Evolutionary conservation across 2,329 filamentous ascomycete genomes (phyloP), one percentile per base, ranked within the genome.

Genomic region (Fusarium papillatum): DNA sequence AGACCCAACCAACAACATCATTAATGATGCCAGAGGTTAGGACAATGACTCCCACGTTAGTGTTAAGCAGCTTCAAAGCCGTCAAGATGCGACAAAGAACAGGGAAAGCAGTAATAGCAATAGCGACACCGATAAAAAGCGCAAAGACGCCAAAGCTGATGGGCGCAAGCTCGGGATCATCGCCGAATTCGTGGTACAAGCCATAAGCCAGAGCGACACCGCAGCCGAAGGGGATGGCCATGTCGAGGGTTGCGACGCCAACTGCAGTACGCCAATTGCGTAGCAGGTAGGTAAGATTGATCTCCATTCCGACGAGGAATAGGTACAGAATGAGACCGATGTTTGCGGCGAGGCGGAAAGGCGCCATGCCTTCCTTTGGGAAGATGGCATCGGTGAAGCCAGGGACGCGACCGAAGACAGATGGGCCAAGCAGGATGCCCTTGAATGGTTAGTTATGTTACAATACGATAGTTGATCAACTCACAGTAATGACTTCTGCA

Each of bases 21-120:
- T 98, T 98, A 5, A 95, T 95, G 16, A 98, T 95, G 65, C 96
- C 96, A 8, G 96, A 95, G 4, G 95, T 95, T 13, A 98, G 88
- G 7, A 95, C 94, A 48, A 97, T 97, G 59, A 98, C 91, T 79
- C 96, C 96, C 16, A 98, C 95, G 1, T 92, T 90, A 5, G 95
- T 96, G 71, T 90, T 87, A 5, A 98, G 91, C 63, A 98, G 87
- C 80, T 98, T 96, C 65, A 98, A 86, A 82, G 98, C 95, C 0
- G 59, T 61, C 59, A 61, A n/a, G 11, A 61, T 61, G 24, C 59
- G 59, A 1, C 59, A 61, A 8, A 61, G 59, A 8, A 61, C 36
- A 2, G 59, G 59, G 10, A 61, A 61, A 9, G 59, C 59, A 5
- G 59, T 61, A 95, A 98, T 98, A 34, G 95, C 94, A 85, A 98